Percentiles rank a stretch among this genome's conserved stretches.
phyloP scores from a whole-genome alignment of 768 basidiomycete species.

The Leccinum broughii region DNA sequence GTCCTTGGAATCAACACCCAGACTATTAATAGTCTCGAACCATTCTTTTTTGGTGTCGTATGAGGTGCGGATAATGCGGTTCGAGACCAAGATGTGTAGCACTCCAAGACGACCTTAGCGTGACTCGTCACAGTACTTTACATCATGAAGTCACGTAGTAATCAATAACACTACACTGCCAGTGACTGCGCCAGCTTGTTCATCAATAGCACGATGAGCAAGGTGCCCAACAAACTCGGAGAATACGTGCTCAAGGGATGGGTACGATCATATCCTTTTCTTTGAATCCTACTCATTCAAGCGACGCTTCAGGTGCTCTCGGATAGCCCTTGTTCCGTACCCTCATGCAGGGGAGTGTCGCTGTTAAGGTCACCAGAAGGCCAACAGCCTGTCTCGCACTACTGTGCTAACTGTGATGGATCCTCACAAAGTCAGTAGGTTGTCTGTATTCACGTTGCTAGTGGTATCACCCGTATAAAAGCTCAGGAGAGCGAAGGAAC shows the following conservation, averaged over 20 bases:
- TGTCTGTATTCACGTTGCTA: neutral
- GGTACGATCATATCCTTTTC: slow-evolving; percentile 38
- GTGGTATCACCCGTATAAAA: slow-evolving; percentile 12
- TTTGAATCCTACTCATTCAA: slow-evolving; percentile 9
- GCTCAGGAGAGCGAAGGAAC: slow-evolving; percentile 19
- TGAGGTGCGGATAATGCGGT: too few species aligned
- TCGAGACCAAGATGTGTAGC: too few species aligned
- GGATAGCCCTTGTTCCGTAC: slow-evolving; percentile 57
- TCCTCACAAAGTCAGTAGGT: slow-evolving; percentile 34
- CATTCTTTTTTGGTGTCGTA: too few species aligned
- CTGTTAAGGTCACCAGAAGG: slow-evolving; percentile 70
- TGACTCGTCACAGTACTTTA: neutral
- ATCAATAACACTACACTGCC: neutral
- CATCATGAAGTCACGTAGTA: slow-evolving; percentile 21
- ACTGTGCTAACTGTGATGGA: slow-evolving; percentile 69
- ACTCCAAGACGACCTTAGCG: neutral
- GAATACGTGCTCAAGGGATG: slow-evolving; percentile 78
- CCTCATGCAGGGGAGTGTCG: slow-evolving; percentile 58
- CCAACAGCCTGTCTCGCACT: slow-evolving; percentile 42
- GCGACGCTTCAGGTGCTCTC: slow-evolving; percentile 53
- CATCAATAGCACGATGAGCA: slow-evolving; percentile 41
- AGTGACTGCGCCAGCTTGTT: slow-evolving; percentile 1
- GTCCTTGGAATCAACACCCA: too few species aligned
- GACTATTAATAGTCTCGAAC: too few species aligned
- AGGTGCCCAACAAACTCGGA: slow-evolving; percentile 60